Percentiles rank a stretch among this genome's conserved stretches.
These are phyloP conservation scores for Apiotrichum akiyoshidainum DNA, from an alignment of 1,284 basidiomycete species.

Conservation along the genomic window DNA sequence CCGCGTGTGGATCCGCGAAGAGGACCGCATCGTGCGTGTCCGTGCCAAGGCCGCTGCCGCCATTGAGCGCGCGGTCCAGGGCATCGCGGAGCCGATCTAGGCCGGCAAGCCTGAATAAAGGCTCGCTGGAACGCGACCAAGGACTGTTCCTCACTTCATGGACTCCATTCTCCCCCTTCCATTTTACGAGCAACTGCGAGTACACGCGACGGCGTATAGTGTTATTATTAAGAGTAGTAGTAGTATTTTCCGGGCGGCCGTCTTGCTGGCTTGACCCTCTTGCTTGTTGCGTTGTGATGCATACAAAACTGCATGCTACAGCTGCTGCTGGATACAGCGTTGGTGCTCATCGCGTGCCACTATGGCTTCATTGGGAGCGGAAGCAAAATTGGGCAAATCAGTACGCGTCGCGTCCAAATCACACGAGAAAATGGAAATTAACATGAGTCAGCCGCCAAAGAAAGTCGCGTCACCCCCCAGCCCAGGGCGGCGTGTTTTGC, in stretches of 20 bases:
- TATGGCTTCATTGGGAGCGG: too few relatives aligned
- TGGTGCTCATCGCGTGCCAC: not conserved
- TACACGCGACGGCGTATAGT: not conserved
- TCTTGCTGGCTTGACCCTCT: not conserved
- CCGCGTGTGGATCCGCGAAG: conserved; percentile 36
- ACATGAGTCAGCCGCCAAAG: not conserved
- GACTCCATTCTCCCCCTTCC: too few relatives aligned
- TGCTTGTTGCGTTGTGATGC: not conserved
- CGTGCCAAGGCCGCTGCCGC: conserved; percentile 12
- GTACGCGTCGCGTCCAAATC: not conserved
- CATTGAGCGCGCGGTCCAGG: conserved; percentile 15
- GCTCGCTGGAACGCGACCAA: too few relatives aligned
- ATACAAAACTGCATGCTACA: not conserved
- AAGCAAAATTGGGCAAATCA: not conserved
- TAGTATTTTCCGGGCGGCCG: not conserved
- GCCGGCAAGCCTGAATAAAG: too few relatives aligned
- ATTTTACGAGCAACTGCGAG: too few relatives aligned
- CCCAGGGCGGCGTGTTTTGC: not conserved
- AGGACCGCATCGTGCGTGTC: conserved; percentile 21
- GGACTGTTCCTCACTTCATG: too few relatives aligned
- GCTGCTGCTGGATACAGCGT: too few relatives aligned
- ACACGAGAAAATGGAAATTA: not conserved
- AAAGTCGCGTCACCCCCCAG: not conserved
- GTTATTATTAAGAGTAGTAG: not conserved
- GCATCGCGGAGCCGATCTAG: conserved; percentile 5